These are phyloP conservation scores for Nemania sp. DNA, from an alignment of 2,329 filamentous ascomycete genomes.

Conservation along the genomic window DNA sequence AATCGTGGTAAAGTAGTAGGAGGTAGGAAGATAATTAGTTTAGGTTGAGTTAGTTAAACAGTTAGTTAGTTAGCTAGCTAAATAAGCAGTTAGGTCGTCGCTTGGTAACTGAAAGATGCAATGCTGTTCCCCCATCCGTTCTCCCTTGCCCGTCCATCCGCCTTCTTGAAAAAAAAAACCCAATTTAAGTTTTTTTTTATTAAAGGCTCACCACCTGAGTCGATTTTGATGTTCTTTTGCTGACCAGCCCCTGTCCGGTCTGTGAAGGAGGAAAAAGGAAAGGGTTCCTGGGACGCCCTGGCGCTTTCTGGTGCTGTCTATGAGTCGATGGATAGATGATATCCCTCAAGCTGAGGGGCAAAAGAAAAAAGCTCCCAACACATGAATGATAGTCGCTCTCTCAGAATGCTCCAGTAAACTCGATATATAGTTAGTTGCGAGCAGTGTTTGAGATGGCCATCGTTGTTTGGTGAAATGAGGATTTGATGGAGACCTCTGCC, in stretches of 20 bases:
- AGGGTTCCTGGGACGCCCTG: neutral
- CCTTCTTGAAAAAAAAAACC: neutral
- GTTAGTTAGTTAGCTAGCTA: too few species aligned
- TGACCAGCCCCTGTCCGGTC: slow-evolving; percentile 14
- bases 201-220: too few species aligned
- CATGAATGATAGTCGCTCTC: slow-evolving; percentile 3
- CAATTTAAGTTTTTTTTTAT: neutral
- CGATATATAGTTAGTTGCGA: neutral
- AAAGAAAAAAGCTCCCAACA: neutral
- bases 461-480: neutral
- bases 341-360: slow-evolving; percentile 5
- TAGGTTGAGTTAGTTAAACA: neutral
- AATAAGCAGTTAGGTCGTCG: too few species aligned
- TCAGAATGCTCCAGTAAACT: slow-evolving; percentile 9
- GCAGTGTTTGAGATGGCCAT: neutral
- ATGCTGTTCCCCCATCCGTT: neutral
- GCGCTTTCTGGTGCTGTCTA: slow-evolving; percentile 13
- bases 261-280: slow-evolving; percentile 3
- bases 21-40: neutral
- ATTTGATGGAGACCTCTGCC: neutral
- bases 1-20: neutral
- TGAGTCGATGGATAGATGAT: slow-evolving; percentile 3
- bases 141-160: neutral
- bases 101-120: neutral
- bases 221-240: neutral